These are phyloP conservation scores for Dothistroma pini DNA, from an alignment of 2,329 filamentous ascomycete genomes.

Conservation along the genomic window DNA sequence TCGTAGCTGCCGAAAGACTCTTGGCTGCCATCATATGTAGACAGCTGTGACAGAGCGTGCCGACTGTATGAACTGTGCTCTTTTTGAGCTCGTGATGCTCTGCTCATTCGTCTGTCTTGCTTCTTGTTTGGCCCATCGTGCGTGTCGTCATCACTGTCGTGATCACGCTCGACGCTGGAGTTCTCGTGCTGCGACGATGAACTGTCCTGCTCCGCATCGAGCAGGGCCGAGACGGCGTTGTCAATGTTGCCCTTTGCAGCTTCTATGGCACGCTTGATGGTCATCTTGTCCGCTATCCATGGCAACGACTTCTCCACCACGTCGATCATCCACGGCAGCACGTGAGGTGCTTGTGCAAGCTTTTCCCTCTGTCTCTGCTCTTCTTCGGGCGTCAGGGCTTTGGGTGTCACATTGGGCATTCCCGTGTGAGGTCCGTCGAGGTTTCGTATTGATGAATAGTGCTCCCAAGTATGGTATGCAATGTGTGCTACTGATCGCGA, in stretches of 20 bases:
- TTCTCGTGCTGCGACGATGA: constrained; percentile 43
- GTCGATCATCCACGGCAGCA: constrained; percentile 55
- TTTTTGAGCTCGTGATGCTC: constrained; percentile 39
- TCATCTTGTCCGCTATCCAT: constrained; percentile 47
- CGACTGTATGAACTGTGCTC: constrained; percentile 26
- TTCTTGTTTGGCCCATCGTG: constrained; percentile 51
- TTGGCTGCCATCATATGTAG: constrained; percentile 32
- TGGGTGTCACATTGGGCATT: constrained; percentile 46
- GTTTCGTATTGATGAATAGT: constrained; percentile 65
- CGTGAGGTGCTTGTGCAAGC: constrained; percentile 39
- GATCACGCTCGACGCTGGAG: constrained; percentile 51
- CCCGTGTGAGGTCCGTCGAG: constrained; percentile 57
- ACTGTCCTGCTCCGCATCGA: constrained; percentile 47
- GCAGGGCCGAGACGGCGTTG: constrained; percentile 49
- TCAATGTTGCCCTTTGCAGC: constrained; percentile 54
- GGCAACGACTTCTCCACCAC: constrained; percentile 51
- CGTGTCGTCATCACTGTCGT: constrained; percentile 49
- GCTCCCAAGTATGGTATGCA: constrained; percentile 54
- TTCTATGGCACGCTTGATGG: constrained; percentile 52
- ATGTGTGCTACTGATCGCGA: constrained; percentile 46
- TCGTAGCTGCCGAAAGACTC: constrained; percentile 35
- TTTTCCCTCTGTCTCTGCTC: constrained; percentile 38
- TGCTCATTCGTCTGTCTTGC: constrained; percentile 45
- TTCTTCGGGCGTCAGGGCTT: constrained; percentile 40
- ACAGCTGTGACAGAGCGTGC: constrained; percentile 32